Conservation (phyloP, 2,329 filamentous ascomycete genomes). For the Aspergillus bombycis region DNA sequence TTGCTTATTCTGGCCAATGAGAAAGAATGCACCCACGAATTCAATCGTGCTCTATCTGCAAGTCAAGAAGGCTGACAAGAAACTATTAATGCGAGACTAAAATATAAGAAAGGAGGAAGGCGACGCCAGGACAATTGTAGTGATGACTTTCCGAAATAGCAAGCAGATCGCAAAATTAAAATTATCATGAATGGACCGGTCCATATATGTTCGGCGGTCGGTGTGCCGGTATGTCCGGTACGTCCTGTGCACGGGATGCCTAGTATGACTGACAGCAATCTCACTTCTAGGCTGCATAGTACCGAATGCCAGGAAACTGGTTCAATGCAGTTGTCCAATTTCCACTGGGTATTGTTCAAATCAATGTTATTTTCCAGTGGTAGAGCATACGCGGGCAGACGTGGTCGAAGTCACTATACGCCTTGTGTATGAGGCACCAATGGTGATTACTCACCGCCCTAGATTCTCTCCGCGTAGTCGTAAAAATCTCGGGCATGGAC, state of each 20-base stretch:
- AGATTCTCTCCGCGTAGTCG: neutral
- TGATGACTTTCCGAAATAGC: neutral
- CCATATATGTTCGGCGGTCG: constrained; percentile 3
- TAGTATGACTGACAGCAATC: neutral
- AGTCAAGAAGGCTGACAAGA: neutral
- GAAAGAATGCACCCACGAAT: neutral
- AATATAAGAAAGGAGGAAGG: too few relatives aligned
- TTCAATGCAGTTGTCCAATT: neutral
- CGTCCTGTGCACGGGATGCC: neutral
- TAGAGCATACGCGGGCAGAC: neutral
- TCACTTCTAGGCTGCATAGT: neutral
- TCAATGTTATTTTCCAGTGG: neutral
- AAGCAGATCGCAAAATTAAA: neutral
- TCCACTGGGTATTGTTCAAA: neutral
- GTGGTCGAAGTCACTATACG: neutral
- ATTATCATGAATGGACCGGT: too few relatives aligned
- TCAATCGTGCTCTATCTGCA: neutral
- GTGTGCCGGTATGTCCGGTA: constrained; percentile 6
- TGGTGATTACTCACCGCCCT: neutral
- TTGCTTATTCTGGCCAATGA: neutral
- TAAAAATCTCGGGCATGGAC: constrained; percentile 6
- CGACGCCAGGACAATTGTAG: neutral
- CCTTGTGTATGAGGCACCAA: neutral
- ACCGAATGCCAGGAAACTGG: neutral
- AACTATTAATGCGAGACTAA: neutral